Percentiles rank a stretch among this genome's conserved stretches.
Conservation (phyloP, 164 flowering plant genomes). For the Tetrastigma voinierianum region DNA sequence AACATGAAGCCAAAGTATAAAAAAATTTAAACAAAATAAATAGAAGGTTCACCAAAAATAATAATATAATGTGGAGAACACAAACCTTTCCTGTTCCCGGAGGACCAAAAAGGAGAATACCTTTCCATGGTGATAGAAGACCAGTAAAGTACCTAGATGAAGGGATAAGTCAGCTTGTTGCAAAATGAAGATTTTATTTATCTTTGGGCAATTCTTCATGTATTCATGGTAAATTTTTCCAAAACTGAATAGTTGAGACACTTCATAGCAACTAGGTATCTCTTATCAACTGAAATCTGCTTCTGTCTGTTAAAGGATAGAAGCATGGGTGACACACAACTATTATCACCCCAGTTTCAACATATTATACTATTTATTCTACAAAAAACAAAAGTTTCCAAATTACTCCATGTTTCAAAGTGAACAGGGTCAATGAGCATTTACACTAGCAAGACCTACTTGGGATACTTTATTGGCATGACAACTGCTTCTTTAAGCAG, state of each 20-base stretch:
- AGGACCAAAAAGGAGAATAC: conserved; percentile 97
- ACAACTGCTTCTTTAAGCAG: conserved; percentile 99
- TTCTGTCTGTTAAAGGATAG: too few relatives aligned
- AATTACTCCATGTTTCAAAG: background rate
- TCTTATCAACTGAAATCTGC: too few relatives aligned
- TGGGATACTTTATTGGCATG: conserved; percentile 99
- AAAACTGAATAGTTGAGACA: background rate
- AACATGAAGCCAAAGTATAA: background rate
- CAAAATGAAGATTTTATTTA: conserved; percentile 1
- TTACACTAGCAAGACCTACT: conserved; percentile 46
- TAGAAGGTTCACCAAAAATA: background rate
- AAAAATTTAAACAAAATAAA: background rate
- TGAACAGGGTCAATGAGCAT: background rate
- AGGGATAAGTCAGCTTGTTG: conserved; percentile 9
- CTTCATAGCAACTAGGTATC: background rate
- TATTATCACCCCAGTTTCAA: too few relatives aligned
- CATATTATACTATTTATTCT: too few relatives aligned
- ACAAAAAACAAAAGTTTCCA: too few relatives aligned
- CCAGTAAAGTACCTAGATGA: conserved; percentile 86
- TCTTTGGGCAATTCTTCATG: background rate
- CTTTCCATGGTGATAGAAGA: conserved; percentile 97
- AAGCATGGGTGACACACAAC: too few relatives aligned
- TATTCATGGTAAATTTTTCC: background rate
- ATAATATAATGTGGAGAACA: background rate
- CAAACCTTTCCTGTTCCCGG: conserved; percentile 99